phyloP scores from a whole-genome alignment of 179 eudicot species.

The Camellia oleifera region DNA sequence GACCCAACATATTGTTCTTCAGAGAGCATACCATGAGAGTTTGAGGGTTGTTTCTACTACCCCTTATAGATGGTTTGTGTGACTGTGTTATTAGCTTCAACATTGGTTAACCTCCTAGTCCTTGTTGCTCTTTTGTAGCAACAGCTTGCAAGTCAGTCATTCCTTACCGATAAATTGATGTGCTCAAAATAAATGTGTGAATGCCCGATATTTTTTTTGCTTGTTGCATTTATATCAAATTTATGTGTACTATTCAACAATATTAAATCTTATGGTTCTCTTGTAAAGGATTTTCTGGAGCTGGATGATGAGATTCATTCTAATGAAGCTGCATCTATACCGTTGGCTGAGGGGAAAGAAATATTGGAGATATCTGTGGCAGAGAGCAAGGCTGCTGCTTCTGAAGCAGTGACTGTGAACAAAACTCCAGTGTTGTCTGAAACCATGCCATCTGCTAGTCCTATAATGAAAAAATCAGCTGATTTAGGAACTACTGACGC shows the following conservation, averaged over 20 bases:
- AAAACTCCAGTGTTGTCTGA: conserved; percentile 25
- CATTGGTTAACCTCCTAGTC: not conserved
- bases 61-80: not conserved
- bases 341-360: conserved; percentile 26
- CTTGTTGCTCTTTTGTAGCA: not conserved
- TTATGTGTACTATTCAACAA: not conserved
- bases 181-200: not conserved
- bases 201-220: not conserved
- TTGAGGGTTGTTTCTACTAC: not conserved
- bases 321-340: conserved; percentile 34
- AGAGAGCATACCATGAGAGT: not conserved
- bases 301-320: conserved; percentile 56
- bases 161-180: not conserved
- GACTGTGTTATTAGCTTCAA: not conserved
- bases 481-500: conserved; percentile 27
- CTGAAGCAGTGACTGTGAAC: conserved; percentile 20
- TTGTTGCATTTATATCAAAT: conserved; percentile 5
- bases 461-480: conserved; percentile 20
- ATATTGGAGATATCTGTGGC: conserved; percentile 19
- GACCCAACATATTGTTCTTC: not conserved
- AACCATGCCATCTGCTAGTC: conserved; percentile 22
- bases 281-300: conserved; percentile 53
- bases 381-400: conserved; percentile 22
- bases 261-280: not conserved
- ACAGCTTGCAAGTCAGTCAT: not conserved